Percentiles rank a stretch among this genome's conserved stretches.
Conservation (phyloP, 106 monocot genomes). For the Ottelia alismoides region DNA sequence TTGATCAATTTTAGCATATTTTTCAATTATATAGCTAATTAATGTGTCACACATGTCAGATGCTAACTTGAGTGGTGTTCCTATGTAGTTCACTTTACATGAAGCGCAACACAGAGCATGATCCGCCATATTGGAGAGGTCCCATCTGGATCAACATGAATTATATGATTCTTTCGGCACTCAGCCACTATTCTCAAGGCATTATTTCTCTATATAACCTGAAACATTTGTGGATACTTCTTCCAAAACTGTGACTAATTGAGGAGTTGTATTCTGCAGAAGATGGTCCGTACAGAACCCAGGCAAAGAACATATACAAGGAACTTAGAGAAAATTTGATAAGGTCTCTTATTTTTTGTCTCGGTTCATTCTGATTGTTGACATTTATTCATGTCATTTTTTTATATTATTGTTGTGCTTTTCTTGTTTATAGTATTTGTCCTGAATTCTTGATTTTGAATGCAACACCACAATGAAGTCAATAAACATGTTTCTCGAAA, state of each 20-base stretch:
- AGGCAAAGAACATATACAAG: constrained; percentile 36
- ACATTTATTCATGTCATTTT: neutral
- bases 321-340: constrained; percentile 85
- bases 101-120: constrained; percentile 96
- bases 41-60: too few species aligned
- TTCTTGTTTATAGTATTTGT: too few species aligned
- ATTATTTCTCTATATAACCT: too few species aligned
- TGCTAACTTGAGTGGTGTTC: too few species aligned
- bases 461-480: neutral
- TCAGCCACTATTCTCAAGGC: constrained; percentile 80
- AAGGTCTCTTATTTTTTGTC: constrained; percentile 19
- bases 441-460: neutral
- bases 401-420: neutral
- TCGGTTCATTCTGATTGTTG: neutral
- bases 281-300: constrained; percentile 56
- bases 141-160: constrained; percentile 99
- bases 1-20: too few species aligned
- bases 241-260: too few species aligned
- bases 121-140: constrained; percentile 96
- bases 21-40: too few species aligned
- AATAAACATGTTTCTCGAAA: neutral
- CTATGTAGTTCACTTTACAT: constrained; percentile 91
- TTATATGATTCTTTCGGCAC: constrained; percentile 90
- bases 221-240: too few species aligned
- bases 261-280: too few species aligned